Evolutionary conservation across 352 stramenopile genomes (phyloP), one percentile per base, ranked within the genome.

Genomic region (Pythium vanterpoolii): DNA sequence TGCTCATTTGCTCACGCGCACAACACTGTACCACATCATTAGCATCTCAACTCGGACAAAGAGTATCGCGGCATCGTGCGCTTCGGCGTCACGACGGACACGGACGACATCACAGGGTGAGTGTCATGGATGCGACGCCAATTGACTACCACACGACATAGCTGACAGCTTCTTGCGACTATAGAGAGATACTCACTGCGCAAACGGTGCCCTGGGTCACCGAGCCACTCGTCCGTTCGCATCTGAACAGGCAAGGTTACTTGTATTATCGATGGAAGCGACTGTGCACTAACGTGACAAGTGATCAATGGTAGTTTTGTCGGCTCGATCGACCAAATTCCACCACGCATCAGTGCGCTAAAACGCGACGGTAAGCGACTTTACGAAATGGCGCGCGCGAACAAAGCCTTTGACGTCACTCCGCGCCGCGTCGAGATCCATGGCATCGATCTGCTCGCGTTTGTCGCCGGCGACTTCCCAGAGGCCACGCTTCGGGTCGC

Each of bases 31-130:
- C 38, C 14, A 18, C 16, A 44, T 21, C 6, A 10, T 23, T 33
- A 34, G 73, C 87, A 83, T 39, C 30, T 95, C 33, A 69, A 60
- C 18, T 85, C 66, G 1, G 77, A 74, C 26, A 96, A 96, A 53
- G 83, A 87, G 62, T 96, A 96, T 56, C 65, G 64, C 3, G 85
- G 87, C 2, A 66, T 76, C 13, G 74, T 96, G 27, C 83, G 85
- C 23, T 86, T 93, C 42, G 87, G 87, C 5, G 56, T 94, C 26
- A 93, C 83, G 0, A 95, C 87, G 8, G 68, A 79, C 64, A 79
- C 84, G 26, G 87, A 96, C 68, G 87, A 96, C 52, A 82, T 93
- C 59, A 92, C 79, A 6, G 87, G 77, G 80, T 88, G 50, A 13
- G 31, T 27, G 30, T 28, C 14, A 30, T 19, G 44, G 16, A 21